phyloP scores from a whole-genome alignment of 1,284 basidiomycete species.

The Peniophora sp. region DNA sequence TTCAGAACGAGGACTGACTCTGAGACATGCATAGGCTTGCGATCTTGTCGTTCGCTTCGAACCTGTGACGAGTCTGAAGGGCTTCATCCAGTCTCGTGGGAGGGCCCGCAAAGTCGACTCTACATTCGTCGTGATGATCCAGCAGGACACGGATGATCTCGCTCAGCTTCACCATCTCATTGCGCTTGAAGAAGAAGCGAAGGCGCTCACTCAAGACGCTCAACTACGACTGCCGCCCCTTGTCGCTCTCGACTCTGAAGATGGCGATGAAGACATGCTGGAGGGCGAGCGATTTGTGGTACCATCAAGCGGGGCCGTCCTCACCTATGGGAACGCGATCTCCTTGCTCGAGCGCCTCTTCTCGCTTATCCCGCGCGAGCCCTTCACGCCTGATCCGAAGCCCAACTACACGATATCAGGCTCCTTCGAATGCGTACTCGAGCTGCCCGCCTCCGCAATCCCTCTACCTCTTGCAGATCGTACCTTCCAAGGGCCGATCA shows the following conservation, averaged over 20 bases:
- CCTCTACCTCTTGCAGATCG: constrained; percentile 51
- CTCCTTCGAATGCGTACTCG: constrained; percentile 50
- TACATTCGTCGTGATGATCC: constrained; percentile 73
- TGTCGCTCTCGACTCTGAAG: too few relatives aligned
- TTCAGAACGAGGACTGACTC: constrained; percentile 5
- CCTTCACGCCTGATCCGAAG: constrained; percentile 49
- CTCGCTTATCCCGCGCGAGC: constrained; percentile 64
- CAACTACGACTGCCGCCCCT: too few relatives aligned
- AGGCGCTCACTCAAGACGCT: too few relatives aligned
- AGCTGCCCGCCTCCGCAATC: constrained; percentile 52
- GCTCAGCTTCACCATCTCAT: constrained; percentile 20
- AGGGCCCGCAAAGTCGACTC: constrained; percentile 70
- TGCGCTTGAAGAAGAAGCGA: too few relatives aligned
- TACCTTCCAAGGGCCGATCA: constrained; percentile 45
- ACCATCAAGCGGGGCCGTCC: constrained; percentile 60
- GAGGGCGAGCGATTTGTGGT: constrained; percentile 67
- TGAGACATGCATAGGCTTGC: constrained; percentile 46
- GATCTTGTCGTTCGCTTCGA: constrained; percentile 82
- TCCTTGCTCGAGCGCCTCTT: constrained; percentile 65
- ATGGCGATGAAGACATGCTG: constrained; percentile 33
- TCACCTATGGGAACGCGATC: constrained; percentile 71
- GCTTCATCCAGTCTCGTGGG: constrained; percentile 79
- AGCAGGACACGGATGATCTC: constrained; percentile 44
- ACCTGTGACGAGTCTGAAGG: constrained; percentile 67
- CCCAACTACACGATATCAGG: constrained; percentile 46